phyloP scores from a whole-genome alignment of 2,329 filamentous ascomycete genomes.

The Trichophyton rubrum region DNA sequence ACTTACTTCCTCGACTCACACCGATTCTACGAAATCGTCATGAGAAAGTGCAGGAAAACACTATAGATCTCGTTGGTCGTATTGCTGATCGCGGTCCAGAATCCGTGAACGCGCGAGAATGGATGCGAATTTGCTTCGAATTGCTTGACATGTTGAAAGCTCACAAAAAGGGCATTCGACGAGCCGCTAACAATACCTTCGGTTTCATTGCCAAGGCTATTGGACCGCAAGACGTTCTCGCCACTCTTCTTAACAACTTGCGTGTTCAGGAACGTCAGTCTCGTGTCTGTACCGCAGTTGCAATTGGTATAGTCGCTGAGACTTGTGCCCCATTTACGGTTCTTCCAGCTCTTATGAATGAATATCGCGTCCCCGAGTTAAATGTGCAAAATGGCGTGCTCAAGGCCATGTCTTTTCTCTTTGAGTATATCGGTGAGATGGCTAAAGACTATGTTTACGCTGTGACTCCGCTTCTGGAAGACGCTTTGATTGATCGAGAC shows the following conservation, averaged over 20 bases:
- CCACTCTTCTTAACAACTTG: conserved; percentile 90
- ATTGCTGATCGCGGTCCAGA: conserved; percentile 95
- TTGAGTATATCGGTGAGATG: conserved; percentile 99
- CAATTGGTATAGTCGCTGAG: conserved; percentile 96
- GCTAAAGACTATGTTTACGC: conserved; percentile 99
- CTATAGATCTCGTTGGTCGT: conserved; percentile 92
- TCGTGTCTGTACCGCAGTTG: conserved; percentile 94
- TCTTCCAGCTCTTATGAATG: conserved; percentile 97
- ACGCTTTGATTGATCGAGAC: conserved; percentile 93
- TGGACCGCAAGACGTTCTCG: conserved; percentile 90
- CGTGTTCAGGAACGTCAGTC: conserved; percentile 96
- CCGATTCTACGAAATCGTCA: conserved; percentile 97
- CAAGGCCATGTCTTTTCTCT: conserved; percentile 91
- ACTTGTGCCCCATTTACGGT: conserved; percentile 98
- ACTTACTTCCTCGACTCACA: conserved; percentile 83
- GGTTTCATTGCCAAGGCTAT: conserved; percentile 99
- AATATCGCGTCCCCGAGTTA: conserved; percentile 93
- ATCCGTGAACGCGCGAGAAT: conserved; percentile 91
- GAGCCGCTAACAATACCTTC: conserved; percentile 98
- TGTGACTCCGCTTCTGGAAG: conserved; percentile 86
- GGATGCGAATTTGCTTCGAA: conserved; percentile 99
- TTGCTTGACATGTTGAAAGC: conserved; percentile 98
- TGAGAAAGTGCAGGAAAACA: conserved; percentile 98
- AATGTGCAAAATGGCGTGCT: conserved; percentile 98
- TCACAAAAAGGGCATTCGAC: conserved; percentile 97